These are phyloP conservation scores for Aciculosporium take DNA, from an alignment of 2,329 filamentous ascomycete species.

Conservation along the genomic window DNA sequence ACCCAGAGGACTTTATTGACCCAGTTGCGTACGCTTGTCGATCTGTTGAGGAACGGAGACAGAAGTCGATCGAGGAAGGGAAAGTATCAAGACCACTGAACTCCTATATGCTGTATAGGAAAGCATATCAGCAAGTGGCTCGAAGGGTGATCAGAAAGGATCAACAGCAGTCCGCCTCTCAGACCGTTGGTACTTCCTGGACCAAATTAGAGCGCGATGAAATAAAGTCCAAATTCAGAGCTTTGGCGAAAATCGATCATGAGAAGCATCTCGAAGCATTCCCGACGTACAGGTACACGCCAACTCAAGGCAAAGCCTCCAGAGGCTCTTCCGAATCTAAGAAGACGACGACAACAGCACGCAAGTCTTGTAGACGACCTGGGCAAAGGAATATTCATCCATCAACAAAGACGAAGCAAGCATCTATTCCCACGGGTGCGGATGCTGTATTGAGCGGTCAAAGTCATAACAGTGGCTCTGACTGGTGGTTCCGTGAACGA, in stretches of 20 bases:
- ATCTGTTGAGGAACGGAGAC: conserved; percentile 4
- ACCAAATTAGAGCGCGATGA: conserved; percentile 54
- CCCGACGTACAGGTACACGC: conserved; percentile 88
- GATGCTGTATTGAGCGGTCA: neutral
- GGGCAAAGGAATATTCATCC: neutral
- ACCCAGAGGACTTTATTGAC: conserved; percentile 1
- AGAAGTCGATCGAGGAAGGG: conserved; percentile 16
- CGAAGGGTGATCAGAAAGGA: conserved; percentile 66
- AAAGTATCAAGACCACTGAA: conserved; percentile 75
- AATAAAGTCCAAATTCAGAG: conserved; percentile 61
- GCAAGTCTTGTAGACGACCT: conserved; percentile 30
- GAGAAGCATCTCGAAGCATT: conserved; percentile 75
- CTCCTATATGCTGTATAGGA: conserved; percentile 94
- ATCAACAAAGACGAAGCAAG: neutral
- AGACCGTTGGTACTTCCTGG: conserved; percentile 80
- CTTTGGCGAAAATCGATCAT: conserved; percentile 66
- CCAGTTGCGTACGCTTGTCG: conserved; percentile 4
- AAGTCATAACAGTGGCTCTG: neutral
- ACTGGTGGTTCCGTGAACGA: conserved; percentile 1
- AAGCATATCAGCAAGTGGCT: conserved; percentile 78
- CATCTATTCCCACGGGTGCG: neutral
- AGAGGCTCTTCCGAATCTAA: conserved; percentile 8
- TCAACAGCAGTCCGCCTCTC: conserved; percentile 87
- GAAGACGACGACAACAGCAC: conserved; percentile 8
- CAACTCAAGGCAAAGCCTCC: conserved; percentile 47